Percentiles rank a stretch among this genome's conserved stretches.
phyloP scores from a whole-genome alignment of 345 rosid genomes.

The Psidium guajava region DNA sequence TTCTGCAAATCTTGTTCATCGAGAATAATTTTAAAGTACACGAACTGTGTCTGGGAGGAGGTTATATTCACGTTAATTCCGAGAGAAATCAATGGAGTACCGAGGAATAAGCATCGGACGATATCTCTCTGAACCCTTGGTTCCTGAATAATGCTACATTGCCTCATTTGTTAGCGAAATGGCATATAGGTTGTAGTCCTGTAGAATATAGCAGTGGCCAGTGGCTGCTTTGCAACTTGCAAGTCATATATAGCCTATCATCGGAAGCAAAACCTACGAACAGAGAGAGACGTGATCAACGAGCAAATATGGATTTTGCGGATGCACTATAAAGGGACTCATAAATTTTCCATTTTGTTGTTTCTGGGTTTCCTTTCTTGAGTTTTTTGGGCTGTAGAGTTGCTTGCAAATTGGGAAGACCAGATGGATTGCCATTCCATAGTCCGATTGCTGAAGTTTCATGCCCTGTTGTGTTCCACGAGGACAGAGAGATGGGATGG shows the following conservation, averaged over 20 bases:
- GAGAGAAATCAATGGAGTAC: background rate
- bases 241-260: background rate
- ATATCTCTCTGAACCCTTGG: background rate
- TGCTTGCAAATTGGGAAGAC: background rate
- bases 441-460: background rate
- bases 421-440: background rate
- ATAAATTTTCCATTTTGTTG: background rate
- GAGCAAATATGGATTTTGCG: background rate
- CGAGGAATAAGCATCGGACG: background rate
- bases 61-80: background rate
- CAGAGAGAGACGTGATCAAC: background rate
- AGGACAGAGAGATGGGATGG: background rate
- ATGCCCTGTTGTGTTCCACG: background rate
- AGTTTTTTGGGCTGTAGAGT: background rate
- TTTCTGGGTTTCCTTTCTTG: background rate
- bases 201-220: background rate
- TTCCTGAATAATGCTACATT: background rate
- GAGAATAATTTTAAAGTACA: background rate
- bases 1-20: background rate
- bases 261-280: background rate
- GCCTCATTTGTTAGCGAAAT: background rate
- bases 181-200: background rate
- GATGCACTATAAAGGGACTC: background rate
- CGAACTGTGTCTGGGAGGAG: background rate
- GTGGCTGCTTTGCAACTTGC: background rate